phyloP scores from a whole-genome alignment of 192 early-diverging fungal genomes.

The Umbelopsis sp. region DNA sequence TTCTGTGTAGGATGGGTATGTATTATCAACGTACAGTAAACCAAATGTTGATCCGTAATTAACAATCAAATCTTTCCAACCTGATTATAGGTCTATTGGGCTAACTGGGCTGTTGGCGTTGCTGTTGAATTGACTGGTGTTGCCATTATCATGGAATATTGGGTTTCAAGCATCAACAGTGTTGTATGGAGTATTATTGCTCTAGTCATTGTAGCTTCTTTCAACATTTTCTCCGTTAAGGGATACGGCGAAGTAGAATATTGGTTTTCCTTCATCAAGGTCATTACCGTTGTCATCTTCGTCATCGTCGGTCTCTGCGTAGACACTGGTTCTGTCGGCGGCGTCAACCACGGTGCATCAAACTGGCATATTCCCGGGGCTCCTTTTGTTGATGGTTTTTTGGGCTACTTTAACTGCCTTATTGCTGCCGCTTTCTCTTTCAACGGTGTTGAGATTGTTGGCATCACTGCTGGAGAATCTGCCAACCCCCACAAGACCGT shows the following conservation, averaged over 20 bases:
- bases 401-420: constrained; percentile 68
- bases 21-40: no score
- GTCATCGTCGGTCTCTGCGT: constrained; percentile 80
- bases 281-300: constrained; percentile 81
- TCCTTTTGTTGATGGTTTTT: constrained; percentile 63
- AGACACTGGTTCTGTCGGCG: constrained; percentile 66
- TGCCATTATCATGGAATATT: constrained; percentile 72
- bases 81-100: constrained; percentile 54
- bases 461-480: constrained; percentile 88
- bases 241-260: constrained; percentile 89
- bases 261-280: constrained; percentile 85
- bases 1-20: constrained; percentile 24
- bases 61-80: no score
- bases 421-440: constrained; percentile 82
- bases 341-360: constrained; percentile 55
- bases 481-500: constrained; percentile 82
- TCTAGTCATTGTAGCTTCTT: constrained; percentile 57
- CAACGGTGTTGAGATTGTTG: constrained; percentile 89
- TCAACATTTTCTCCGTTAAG: constrained; percentile 69
- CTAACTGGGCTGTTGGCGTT: constrained; percentile 71
- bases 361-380: constrained; percentile 67
- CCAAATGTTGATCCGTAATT: no score
- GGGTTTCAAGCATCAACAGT: constrained; percentile 36
- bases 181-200: constrained; percentile 48
- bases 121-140: constrained; percentile 77